Base-by-base conservation (phyloP, 202 grass and related monocot species). In the Elaeis oleifera region DNA sequence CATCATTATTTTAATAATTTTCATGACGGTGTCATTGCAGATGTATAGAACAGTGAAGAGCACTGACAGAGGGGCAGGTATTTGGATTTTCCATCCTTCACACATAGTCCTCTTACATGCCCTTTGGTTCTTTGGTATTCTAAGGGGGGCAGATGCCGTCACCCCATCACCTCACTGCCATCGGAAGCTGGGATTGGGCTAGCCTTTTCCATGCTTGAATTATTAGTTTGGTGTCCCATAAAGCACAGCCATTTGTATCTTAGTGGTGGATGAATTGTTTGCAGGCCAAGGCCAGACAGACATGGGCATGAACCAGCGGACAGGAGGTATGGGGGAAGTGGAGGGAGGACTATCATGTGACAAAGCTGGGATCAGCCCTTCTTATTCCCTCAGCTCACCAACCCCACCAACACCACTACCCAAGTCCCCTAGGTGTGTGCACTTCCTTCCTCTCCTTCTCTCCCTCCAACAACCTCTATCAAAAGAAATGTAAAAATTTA, bases 41-140 rank as follows among this genome's bases (percentile, higher is more conserved):
- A 95, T 95, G 86, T 95, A 95, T 73, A 84, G 90, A 80, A 95
- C 90, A 68, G 90, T 95, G 72, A 95, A 87, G 83, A 84, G 83
- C 61, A 84, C 86, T 70, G 80, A 82, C 72, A 87, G 68, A 81
- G 69, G 48, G 60, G 70, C 51, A 60, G 53, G 49, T 36, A 27
- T 31, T 69, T 61, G 53, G 59, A 48, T 32, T 29, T 36, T 64
- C 60, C 67, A 16, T 58, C 25, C 31, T 15, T 24, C 4, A 39
- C 49, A 14, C 39, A 44, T 27, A 0, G 9, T 44, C 36, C 36
- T 44, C 36, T 44, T 20, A 3, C 48, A 54, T 27, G 16, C 6
- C 22, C 39, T 68, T 19, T 18, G 6, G 48, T 17, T 51, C 49
- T 26, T 48, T 13, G 8, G 36, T 44, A 32, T 29, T 7, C 60